Evolutionary conservation across 2,329 filamentous ascomycete species (phyloP).

Genomic region (Pseudogymnoascus sp.): DNA sequence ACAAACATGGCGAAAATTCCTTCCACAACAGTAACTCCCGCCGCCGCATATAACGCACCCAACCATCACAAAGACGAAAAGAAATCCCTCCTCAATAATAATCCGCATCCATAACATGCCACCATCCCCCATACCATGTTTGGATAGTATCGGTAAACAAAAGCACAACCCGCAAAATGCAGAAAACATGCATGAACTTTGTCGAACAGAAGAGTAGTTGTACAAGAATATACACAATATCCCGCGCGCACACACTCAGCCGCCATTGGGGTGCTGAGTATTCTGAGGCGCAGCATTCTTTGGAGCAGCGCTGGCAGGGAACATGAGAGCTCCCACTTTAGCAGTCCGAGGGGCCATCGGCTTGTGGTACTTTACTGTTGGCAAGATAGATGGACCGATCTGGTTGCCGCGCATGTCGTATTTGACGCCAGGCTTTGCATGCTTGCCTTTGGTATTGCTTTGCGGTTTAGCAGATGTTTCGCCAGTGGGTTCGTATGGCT

Average conservation of each 20-base stretch:
- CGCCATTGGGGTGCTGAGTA: not conserved
- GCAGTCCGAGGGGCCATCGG: not conserved
- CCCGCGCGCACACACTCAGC: not conserved
- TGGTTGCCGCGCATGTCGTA: slow-evolving; percentile 1
- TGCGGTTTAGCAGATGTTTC: not conserved
- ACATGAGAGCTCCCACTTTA: not conserved
- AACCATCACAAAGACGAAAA: not conserved
- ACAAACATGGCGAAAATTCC: not conserved
- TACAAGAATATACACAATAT: not conserved
- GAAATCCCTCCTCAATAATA: not conserved
- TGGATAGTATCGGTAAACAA: not conserved
- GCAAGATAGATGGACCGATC: not conserved
- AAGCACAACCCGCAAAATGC: not conserved
- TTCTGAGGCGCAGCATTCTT: not conserved
- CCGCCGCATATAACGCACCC: not conserved
- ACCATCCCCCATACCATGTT: not conserved
- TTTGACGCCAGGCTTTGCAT: not conserved
- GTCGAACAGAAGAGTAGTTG: not conserved
- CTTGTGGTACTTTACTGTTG: not conserved
- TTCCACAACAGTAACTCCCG: not conserved
- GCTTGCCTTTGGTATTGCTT: not conserved
- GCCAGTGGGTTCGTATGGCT: not conserved
- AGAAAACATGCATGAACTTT: not conserved
- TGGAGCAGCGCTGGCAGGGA: not conserved
- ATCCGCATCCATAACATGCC: not conserved